phyloP scores from a whole-genome alignment of 78 protist genomes.

The Creolimax fragrantissima region DNA sequence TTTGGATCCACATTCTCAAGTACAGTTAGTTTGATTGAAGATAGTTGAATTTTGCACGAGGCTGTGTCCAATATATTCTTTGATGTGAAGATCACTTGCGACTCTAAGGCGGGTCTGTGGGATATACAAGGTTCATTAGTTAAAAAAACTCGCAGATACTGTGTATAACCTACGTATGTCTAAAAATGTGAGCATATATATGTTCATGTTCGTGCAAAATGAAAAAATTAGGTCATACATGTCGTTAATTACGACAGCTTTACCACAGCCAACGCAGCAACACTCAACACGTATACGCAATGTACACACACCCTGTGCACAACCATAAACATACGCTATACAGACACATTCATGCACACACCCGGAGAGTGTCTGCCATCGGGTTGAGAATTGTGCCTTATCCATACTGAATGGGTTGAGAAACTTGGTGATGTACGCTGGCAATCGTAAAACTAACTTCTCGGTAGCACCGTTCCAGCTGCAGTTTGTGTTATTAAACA shows the following conservation, averaged over 20 bases:
- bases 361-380: slow-evolving; percentile 53
- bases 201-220: no score
- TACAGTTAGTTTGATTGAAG: slow-evolving; percentile 21
- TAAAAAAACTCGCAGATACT: no score
- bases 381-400: slow-evolving; percentile 36
- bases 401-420: slow-evolving; percentile 27
- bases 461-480: slow-evolving; percentile 33
- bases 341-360: background rate
- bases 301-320: no score
- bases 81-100: background rate
- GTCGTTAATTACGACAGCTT: no score
- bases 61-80: background rate
- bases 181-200: no score
- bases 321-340: no score
- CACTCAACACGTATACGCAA: no score
- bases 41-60: background rate
- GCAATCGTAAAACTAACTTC: slow-evolving; percentile 28
- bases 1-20: slow-evolving; percentile 63
- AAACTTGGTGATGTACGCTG: slow-evolving; percentile 48
- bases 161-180: no score
- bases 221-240: no score
- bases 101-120: background rate
- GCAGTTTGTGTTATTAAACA: slow-evolving; percentile 35
- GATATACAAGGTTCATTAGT: no score
- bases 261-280: no score